Base-by-base conservation (phyloP, 1,139 yeast genomes). In the Suhomyces anneliseae region DNA sequence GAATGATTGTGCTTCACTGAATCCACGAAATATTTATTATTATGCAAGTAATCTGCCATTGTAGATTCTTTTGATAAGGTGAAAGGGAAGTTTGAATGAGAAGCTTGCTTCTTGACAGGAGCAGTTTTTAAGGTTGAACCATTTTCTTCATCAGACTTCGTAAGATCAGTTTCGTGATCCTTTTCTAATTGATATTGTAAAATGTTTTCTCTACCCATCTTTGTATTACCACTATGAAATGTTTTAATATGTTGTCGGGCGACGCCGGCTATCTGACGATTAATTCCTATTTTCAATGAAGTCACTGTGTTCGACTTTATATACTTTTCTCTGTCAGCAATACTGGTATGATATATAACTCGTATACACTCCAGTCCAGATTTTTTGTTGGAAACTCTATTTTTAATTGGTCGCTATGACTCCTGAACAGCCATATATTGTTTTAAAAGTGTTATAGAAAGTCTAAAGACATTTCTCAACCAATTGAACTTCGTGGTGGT, bases 1-100 rank as follows among this genome's bases (percentile, higher is more conserved):
- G 95, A 90, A 59, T 85, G 81, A 46, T 77, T 74, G 36, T 73
- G 72, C 47, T 80, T 78, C 52, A 85, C 74, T 37, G 79, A 71
- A 50, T 82, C 82, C 27, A 89, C 88, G 78, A 83, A 88, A 47
- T 72, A 74, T 55, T 72, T 75, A 71, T 93, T 93, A 60, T 87
- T 83, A 48, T 78, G 70, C 39, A 92, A 70, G 59, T 81, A 83
- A 47, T 88, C 92, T 41, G 79, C 75, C 45, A 88, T 62, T 4
- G 79, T 71, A 11, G 88, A 82, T n/a, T 77, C 72, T 58, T 76
- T 76, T 38, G 75, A 72, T 46, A 85, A 70, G 1, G 82, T 76
- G 64, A 85, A 85, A 7, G 86, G 87, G 53, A 65, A 65, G 53
- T 70, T 62, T 24, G 57, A 44, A 42, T 57, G 48, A 7, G 45